Evolutionary conservation across 306 rosid species (phyloP), one percentile per base, ranked within the genome.

Genomic region (Casuarina glauca): DNA sequence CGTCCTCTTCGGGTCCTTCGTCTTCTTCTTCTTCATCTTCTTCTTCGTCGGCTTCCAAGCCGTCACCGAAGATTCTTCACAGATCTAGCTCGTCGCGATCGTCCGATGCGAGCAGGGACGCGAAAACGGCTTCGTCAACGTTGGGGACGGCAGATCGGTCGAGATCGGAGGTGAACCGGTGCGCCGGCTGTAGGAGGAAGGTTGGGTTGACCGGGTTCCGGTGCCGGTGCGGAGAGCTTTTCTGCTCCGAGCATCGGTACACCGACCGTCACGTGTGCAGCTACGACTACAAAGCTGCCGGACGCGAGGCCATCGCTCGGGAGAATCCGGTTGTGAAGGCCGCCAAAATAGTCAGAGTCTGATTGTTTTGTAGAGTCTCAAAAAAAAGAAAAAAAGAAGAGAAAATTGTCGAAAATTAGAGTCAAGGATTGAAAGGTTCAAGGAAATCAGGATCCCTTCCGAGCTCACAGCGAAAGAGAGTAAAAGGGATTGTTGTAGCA

Each of bases 201-300:
- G 98, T 96, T 32, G 99, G 99, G 0, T 84, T 96, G 57, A 93
- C 98, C 61, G 97, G 99, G 8, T 90, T 96, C 78, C 86, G 97
- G 3, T 96, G 99, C 79, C 96, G 99, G 9, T 96, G 99, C 69
- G 99, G 99, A 0, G 98, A 96, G 8, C 91, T 96, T 0, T 96
- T 93, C 75, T 96, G 99, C 80, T 38, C 90, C 0, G 93, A 91
- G 60, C 99, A 96, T 45, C 91, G 99, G 73, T 96, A 96, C 80
- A 86, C 99, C 66, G 99, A 96, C 78, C 96, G 99, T 16, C 99
- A 96, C 58, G 91, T 86, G n/a, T 96, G 99, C 84, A 85, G 89
- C 80, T 96, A 85, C 80, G 99, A 96, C 55, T 96, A 96, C 82
- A 96, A 93, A 75, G 70, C 94, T 46, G 99, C 85, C 4, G 99